Conservation (phyloP, 495 filamentous ascomycete genomes). For the Aspergillus funiculosus region DNA sequence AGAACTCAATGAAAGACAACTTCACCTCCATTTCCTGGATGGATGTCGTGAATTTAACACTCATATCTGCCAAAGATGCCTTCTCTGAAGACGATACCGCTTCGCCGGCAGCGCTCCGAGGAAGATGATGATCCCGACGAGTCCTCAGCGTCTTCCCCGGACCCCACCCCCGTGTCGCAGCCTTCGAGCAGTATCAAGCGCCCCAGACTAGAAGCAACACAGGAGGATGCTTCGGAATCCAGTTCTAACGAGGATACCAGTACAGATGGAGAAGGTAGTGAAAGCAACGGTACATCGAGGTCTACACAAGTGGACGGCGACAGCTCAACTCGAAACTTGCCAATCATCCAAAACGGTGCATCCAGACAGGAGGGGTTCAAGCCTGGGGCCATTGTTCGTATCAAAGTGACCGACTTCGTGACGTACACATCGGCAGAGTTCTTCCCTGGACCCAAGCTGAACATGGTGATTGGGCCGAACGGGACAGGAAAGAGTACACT, state of each 20-base stretch:
- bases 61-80: conserved; percentile 24
- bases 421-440: conserved; percentile 91
- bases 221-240: conserved; percentile 10
- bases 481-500: conserved; percentile 97
- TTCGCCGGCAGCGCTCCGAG: conserved; percentile 28
- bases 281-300: not conserved
- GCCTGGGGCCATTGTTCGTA: conserved; percentile 83
- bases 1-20: conserved; percentile 7
- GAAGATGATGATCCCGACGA: conserved; percentile 27
- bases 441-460: conserved; percentile 81
- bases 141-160: conserved; percentile 13
- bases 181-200: conserved; percentile 30
- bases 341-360: conserved; percentile 1
- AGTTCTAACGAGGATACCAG: conserved; percentile 11
- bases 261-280: no score
- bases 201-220: conserved; percentile 22
- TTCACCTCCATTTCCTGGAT: conserved; percentile 7
- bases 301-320: not conserved
- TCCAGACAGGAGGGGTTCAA: conserved; percentile 43
- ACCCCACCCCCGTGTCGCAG: conserved; percentile 20
- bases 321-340: not conserved
- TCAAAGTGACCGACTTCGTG: conserved; percentile 86
- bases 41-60: conserved; percentile 5
- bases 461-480: conserved; percentile 98
- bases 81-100: conserved; percentile 22